These are phyloP conservation scores for Chalciporus piperatoides DNA, from an alignment of 1,284 basidiomycete species.

Conservation along the genomic window DNA sequence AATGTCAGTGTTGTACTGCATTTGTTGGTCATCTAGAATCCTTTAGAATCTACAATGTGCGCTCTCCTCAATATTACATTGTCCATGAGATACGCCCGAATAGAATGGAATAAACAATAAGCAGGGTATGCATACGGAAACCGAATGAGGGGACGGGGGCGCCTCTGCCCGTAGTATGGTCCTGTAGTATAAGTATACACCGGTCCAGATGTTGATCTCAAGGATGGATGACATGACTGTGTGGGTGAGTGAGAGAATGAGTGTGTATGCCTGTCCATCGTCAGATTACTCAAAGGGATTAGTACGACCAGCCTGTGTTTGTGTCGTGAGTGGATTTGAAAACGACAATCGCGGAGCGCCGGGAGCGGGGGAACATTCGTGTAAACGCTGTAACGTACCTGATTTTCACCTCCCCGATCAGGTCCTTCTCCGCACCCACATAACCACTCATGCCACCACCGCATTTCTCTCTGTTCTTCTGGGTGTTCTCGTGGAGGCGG, in stretches of 20 bases:
- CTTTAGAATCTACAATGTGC: conserved; percentile 21
- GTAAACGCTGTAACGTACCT: conserved; percentile 42
- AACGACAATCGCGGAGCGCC: neutral
- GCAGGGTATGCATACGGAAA: conserved; percentile 23
- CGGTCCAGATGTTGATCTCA: conserved; percentile 7
- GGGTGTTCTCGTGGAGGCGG: conserved; percentile 15
- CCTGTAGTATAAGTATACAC: conserved; percentile 3
- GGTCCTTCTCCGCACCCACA: conserved; percentile 71
- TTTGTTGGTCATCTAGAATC: conserved; percentile 8
- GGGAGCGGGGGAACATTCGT: neutral
- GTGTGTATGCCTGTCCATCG: neutral
- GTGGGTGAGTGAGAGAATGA: conserved; percentile 3
- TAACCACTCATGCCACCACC: conserved; percentile 83
- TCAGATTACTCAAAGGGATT: conserved; percentile 64
- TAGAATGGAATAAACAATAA: conserved; percentile 17
- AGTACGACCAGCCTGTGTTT: conserved; percentile 61
- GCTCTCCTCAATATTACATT: conserved; percentile 15
- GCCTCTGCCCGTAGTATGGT: neutral
- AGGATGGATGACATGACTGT: conserved; percentile 1
- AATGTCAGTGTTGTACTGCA: neutral
- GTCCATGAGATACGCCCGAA: conserved; percentile 8
- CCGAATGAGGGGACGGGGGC: conserved; percentile 8
- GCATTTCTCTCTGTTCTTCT: conserved; percentile 33
- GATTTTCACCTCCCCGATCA: conserved; percentile 65
- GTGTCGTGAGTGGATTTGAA: neutral